Evolutionary conservation across 768 basidiomycete species (phyloP).

Genomic region (Brasilioporus rufonigricans): DNA sequence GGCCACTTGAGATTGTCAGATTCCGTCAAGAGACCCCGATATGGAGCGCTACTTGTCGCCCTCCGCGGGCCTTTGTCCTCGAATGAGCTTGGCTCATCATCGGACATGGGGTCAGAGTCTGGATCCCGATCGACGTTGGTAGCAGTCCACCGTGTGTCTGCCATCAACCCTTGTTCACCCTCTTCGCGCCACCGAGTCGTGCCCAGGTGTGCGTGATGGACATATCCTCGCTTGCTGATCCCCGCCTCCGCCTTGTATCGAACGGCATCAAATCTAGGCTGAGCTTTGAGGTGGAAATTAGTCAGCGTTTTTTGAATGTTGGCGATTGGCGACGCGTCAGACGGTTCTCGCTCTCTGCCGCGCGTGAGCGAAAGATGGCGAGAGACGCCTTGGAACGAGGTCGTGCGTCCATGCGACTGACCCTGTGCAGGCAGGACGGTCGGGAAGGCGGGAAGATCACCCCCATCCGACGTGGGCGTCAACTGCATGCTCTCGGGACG

Average conservation of each 20-base stretch:
- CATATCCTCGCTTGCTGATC: slow-evolving; percentile 57
- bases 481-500: slow-evolving; percentile 68
- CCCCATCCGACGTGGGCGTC: slow-evolving; percentile 11
- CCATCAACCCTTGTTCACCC: slow-evolving; percentile 39
- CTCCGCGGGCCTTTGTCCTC: slow-evolving; percentile 12
- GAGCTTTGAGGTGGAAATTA: slow-evolving; percentile 36
- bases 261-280: slow-evolving; percentile 59
- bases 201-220: slow-evolving; percentile 35
- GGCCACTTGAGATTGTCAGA: slow-evolving; percentile 61
- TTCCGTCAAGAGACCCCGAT: slow-evolving; percentile 19
- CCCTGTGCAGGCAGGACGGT: slow-evolving; percentile 6
- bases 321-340: slow-evolving; percentile 34
- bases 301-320: slow-evolving; percentile 45
- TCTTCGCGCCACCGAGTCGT: slow-evolving; percentile 31
- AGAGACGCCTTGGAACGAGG: slow-evolving; percentile 30
- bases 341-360: slow-evolving; percentile 13
- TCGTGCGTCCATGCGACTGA: slow-evolving; percentile 14
- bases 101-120: slow-evolving; percentile 22
- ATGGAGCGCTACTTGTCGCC: background rate
- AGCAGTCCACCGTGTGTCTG: slow-evolving; percentile 33
- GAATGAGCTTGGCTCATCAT: slow-evolving; percentile 25
- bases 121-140: slow-evolving; percentile 20
- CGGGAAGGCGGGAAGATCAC: slow-evolving; percentile 14
- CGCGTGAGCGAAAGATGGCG: slow-evolving; percentile 41
- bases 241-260: slow-evolving; percentile 74